Evolutionary conservation across 805 yeast species (phyloP).

Genomic region (Yarrowia osloensis): DNA sequence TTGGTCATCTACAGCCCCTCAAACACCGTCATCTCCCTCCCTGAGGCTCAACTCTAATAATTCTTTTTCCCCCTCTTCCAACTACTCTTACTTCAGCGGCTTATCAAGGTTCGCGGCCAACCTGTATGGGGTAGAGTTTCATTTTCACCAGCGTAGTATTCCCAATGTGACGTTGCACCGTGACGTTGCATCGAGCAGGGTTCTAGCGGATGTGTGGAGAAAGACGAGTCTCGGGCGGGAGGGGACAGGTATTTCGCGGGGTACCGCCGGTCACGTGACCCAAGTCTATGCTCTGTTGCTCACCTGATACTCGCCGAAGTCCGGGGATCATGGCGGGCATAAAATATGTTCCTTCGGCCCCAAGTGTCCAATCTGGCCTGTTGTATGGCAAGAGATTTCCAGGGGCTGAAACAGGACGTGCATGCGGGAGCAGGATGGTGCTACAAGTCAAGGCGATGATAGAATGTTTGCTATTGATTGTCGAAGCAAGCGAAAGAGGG

Average conservation of each 20-base stretch:
- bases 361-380: neutral
- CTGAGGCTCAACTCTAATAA: neutral
- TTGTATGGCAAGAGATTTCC: neutral
- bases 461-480: no score
- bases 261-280: neutral
- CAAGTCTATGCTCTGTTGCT: neutral
- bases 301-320: neutral
- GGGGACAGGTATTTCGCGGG: neutral
- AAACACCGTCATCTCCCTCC: neutral
- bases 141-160: conserved; percentile 9
- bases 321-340: neutral
- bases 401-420: neutral
- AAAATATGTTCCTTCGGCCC: neutral
- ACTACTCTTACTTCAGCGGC: neutral
- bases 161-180: conserved; percentile 7
- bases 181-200: neutral
- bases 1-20: no score
- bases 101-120: conserved; percentile 16
- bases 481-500: no score
- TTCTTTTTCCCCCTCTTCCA: neutral
- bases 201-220: neutral
- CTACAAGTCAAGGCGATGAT: no score
- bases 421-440: no score
- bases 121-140: conserved; percentile 18
- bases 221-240: neutral